Evolutionary conservation across 2,329 filamentous ascomycete genomes (phyloP).

Genomic region (Lomentospora prolificans): DNA sequence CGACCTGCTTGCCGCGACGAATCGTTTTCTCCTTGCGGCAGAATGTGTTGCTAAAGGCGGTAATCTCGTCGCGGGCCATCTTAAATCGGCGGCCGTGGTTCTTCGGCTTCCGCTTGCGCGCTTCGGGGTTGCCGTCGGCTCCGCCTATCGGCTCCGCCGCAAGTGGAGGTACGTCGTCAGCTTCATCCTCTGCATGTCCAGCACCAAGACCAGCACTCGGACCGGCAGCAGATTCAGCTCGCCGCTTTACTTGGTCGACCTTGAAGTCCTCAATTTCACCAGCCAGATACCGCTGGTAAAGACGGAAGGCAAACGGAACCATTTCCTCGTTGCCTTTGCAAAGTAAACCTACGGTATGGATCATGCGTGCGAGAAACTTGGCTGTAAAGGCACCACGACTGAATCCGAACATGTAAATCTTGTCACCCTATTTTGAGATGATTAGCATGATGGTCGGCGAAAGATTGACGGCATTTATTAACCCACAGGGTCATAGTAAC

Average conservation of each 20-base stretch:
- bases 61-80: slow-evolving; percentile 24
- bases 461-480: not conserved
- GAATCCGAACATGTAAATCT: slow-evolving; percentile 46
- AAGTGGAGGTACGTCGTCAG: slow-evolving; percentile 37
- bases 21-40: slow-evolving; percentile 25
- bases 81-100: slow-evolving; percentile 15
- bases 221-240: slow-evolving; percentile 41
- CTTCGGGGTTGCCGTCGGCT: slow-evolving; percentile 22
- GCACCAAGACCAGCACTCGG: too few relatives aligned
- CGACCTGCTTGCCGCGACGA: slow-evolving; percentile 10
- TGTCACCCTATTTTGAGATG: slow-evolving; percentile 26
- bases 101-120: slow-evolving; percentile 47
- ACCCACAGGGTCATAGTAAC: slow-evolving; percentile 35
- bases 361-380: slow-evolving; percentile 42
- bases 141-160: slow-evolving; percentile 23
- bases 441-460: not conserved
- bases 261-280: slow-evolving; percentile 26
- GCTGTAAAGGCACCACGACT: slow-evolving; percentile 42
- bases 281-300: slow-evolving; percentile 31
- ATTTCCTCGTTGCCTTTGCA: slow-evolving; percentile 43
- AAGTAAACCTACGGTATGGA: slow-evolving; percentile 37
- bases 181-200: slow-evolving; percentile 32
- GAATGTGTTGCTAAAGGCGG: slow-evolving; percentile 37
- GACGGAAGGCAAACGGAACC: slow-evolving; percentile 38
- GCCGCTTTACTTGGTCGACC: slow-evolving; percentile 10